These are phyloP conservation scores for Castanospermum australe DNA, from an alignment of 306 rosid species.

Conservation along the genomic window DNA sequence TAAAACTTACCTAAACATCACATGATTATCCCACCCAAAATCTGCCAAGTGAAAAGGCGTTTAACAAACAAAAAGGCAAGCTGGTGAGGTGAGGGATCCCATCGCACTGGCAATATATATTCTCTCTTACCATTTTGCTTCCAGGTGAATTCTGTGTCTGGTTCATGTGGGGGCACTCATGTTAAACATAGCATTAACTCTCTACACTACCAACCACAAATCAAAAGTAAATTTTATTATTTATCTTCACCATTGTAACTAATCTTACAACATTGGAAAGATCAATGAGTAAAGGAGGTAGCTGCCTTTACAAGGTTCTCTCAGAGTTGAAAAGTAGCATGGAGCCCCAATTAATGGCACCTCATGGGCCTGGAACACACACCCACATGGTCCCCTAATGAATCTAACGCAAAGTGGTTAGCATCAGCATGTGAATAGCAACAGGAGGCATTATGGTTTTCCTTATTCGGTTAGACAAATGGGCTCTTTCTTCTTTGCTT, in stretches of 20 bases:
- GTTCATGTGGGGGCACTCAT: not conserved
- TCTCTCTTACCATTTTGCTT: constrained; percentile 14
- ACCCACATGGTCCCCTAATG: constrained; percentile 41
- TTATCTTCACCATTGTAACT: not conserved
- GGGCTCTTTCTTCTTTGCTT: constrained; percentile 26
- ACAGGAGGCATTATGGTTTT: constrained; percentile 22
- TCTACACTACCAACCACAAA: not conserved
- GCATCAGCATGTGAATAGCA: constrained; percentile 41
- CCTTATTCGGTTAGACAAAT: constrained; percentile 43
- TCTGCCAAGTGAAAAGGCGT: not conserved
- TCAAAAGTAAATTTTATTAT: no score
- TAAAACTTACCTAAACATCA: not conserved
- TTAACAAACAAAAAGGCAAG: not conserved
- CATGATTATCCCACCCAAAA: not conserved
- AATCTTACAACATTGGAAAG: not conserved
- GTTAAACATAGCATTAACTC: not conserved
- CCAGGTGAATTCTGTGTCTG: constrained; percentile 10
- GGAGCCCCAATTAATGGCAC: constrained; percentile 25
- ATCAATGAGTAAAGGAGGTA: not conserved
- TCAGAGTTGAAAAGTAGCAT: constrained; percentile 1
- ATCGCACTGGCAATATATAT: not conserved
- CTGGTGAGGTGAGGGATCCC: not conserved
- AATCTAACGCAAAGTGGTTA: constrained; percentile 27
- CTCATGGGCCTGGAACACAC: constrained; percentile 16
- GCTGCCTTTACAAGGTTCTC: not conserved